These are phyloP conservation scores for Chenopodium berlandieri DNA, from an alignment of 148 eudicot species.

Conservation along the genomic window DNA sequence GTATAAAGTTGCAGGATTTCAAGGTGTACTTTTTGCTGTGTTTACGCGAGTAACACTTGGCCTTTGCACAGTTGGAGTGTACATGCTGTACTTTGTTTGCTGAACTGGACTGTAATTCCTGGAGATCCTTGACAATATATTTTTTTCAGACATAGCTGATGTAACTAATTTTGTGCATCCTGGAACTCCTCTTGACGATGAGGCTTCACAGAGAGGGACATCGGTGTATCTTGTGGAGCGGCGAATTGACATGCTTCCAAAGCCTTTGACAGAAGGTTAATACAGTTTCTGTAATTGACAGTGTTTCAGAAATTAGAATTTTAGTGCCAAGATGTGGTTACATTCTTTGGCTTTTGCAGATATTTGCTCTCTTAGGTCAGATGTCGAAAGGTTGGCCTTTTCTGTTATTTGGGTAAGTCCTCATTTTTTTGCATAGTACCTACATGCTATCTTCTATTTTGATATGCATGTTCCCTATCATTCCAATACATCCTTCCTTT, in stretches of 20 bases:
- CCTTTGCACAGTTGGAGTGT: neutral
- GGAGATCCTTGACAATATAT: constrained; percentile 45
- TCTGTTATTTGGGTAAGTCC: constrained; percentile 89
- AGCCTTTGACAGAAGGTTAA: constrained; percentile 95
- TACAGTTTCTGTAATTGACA: too few species aligned
- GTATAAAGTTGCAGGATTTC: neutral
- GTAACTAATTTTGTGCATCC: constrained; percentile 97
- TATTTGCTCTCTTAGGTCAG: constrained; percentile 91
- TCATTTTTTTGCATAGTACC: neutral
- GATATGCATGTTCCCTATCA: neutral
- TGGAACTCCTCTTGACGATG: constrained; percentile 90
- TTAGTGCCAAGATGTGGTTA: constrained; percentile 10
- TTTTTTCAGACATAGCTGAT: constrained; percentile 84
- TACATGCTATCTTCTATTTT: neutral
- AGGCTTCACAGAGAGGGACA: constrained; percentile 96
- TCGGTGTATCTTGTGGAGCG: constrained; percentile 96
- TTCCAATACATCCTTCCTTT: neutral
- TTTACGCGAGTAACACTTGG: neutral
- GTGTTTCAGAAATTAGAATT: constrained; percentile 1
- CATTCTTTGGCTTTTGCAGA: constrained; percentile 48
- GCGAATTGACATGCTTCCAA: constrained; percentile 98
- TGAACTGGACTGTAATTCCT: neutral
- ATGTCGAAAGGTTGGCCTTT: constrained; percentile 93
- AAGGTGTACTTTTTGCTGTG: neutral
- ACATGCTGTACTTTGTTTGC: constrained; percentile 2